Base-by-base conservation (phyloP, 2,329 filamentous ascomycete species). In the Fusarium veterinarium region DNA sequence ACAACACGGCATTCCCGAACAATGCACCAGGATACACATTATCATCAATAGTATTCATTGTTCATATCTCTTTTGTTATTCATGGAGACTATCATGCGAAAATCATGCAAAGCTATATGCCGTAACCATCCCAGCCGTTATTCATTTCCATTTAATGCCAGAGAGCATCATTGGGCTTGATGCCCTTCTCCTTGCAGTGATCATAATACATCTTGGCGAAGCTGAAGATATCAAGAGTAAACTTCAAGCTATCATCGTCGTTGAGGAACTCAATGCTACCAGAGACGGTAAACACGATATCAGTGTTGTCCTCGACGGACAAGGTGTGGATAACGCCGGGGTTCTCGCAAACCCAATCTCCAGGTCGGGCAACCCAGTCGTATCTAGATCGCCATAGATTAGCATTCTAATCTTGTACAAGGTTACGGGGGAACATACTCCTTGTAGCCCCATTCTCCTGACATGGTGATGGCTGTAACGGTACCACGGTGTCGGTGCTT, bases 181-280 rank as follows among this genome's bases (percentile, higher is more conserved):
- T 51, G 8, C 69, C 64, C 46, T 72, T 48, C 41, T 69, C 51
- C 64, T 72, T 58, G 56, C 69, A 72, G 49, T 72, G 6, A 14
- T 72, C 69, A 4, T 72, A 72, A 56, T 72, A 72, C 64, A 72
- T 2, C 69, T 72, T 72, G 17, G 64, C 57, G 44, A 77, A 76
- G 66, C 73, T 73, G 31, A 77, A 77, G 20, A 77, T 31, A 41
- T 77, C 75, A 6, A 77, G 48, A 2, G 73, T 65, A 17, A 71
- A 67, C 56, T 75, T 75, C 41, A 77, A 23, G 33, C 57, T 75
- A 49, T 75, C 75, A 31, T 77, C 75, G 1, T 77, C 75, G 30
- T 77, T 76, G 13, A 77, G 63, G 60, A 77, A 77, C 58, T 77
- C 75, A 14, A 77, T 73, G 44, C 73, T 75, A 17, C 75, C 75